Conservation (phyloP, 208 protist genomes). For the Wallacemonas sp. region DNA sequence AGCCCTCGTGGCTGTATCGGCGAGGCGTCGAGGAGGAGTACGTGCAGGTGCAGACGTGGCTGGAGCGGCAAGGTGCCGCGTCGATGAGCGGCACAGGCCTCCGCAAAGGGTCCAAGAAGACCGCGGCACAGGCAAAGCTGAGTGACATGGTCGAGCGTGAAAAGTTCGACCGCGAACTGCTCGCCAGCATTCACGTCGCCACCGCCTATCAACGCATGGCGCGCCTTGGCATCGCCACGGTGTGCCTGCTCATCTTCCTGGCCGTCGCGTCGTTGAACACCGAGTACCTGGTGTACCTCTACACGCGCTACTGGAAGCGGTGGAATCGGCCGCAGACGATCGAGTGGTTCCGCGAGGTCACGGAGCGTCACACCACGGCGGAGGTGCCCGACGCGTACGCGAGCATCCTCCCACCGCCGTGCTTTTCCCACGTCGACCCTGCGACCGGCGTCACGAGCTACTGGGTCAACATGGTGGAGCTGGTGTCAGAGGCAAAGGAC, state of each 20-base stretch:
- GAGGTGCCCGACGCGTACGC: slow-evolving; percentile 80
- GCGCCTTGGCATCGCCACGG: slow-evolving; percentile 43
- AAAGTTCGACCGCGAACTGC: slow-evolving; percentile 72
- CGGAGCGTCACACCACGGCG: slow-evolving; percentile 51
- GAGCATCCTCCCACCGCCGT: slow-evolving; percentile 65
- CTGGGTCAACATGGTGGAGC: slow-evolving; percentile 68
- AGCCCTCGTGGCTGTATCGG: slow-evolving; percentile 76
- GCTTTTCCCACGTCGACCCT: slow-evolving; percentile 24
- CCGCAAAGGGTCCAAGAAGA: slow-evolving; percentile 5
- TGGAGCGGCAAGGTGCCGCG: slow-evolving; percentile 32
- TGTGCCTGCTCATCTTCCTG: slow-evolving; percentile 42
- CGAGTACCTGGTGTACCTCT: slow-evolving; percentile 64
- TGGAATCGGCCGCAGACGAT: slow-evolving; percentile 45
- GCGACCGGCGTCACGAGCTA: slow-evolving; percentile 29
- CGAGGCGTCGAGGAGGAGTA: slow-evolving; percentile 74
- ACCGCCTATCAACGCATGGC: slow-evolving; percentile 79
- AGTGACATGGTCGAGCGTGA: slow-evolving; percentile 69
- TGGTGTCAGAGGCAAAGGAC: slow-evolving; percentile 43
- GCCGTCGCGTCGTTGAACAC: slow-evolving; percentile 54
- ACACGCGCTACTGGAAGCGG: slow-evolving; percentile 44
- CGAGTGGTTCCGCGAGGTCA: slow-evolving; percentile 66
- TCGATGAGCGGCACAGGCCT: background rate
- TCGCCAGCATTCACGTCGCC: slow-evolving; percentile 75
- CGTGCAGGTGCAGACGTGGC: slow-evolving; percentile 54
- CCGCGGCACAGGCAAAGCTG: slow-evolving; percentile 16